Base-by-base conservation (phyloP, 345 rosid genomes). In the Eucalyptus lansdowneana region DNA sequence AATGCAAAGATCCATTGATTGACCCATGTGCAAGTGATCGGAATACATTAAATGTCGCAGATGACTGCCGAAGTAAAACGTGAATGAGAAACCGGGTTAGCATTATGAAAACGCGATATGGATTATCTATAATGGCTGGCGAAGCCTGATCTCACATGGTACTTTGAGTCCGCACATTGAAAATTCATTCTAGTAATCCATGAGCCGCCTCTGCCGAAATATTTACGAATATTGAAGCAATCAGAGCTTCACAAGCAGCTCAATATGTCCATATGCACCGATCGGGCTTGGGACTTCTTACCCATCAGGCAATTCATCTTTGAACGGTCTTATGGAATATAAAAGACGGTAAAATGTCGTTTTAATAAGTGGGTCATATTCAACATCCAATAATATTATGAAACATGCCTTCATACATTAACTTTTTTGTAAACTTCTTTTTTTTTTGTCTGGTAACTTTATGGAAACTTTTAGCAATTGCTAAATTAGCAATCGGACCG, bases 151-250 rank as follows among this genome's bases (percentile, higher is more conserved):
- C 72, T 53, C 58, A 21, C 1, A 0, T 29, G 34, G 19, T 14
- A 29, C 19, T 62, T 29, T 7, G 72, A 62, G 9, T 29, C 37
- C 0, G 1, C 9, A 62, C 16, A 14, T 29, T 14, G 9, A n/a
- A 29, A 62, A 14, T n/a, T n/a, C 40, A 15, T 67, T n/a, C 11
- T 4, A 14, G 40, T n/a, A 65, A 65, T 65, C 11, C 3, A 6
- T 1, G 11, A 65, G 2, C 76, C 40, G 0, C n/a, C 21, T 15
- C 11, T 2, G 1, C 37, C 3, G 0, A 2, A 15, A 65, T 65
- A 67, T 67, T 14, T n/a, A 67, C 2, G 1, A 16, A 14, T 17
- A 67, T 1, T 0, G 0, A 67, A 67, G 31, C 11, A 15, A 65
- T n/a, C 3, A 3, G 3, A 8, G 17, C 22, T n/a, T 31, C 2